phyloP scores from a whole-genome alignment of 177 flowering plant species.

The Telopea speciosissima region DNA sequence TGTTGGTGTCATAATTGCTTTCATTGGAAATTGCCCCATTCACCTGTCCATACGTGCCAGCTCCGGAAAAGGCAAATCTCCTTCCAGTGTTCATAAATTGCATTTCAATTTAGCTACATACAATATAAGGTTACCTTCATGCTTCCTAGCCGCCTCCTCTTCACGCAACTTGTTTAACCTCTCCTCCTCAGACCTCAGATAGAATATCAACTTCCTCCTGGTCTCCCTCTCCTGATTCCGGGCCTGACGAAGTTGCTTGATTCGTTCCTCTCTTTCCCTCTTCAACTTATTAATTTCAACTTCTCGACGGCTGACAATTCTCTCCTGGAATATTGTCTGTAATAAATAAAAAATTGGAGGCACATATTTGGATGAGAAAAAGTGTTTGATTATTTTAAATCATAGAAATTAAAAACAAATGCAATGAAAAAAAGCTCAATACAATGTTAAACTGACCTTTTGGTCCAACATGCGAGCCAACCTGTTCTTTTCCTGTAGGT shows the following conservation, averaged over 20 bases:
- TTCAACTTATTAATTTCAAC: constrained; percentile 45
- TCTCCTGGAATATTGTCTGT: constrained; percentile 59
- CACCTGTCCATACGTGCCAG: too few relatives aligned
- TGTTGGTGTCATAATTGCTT: too few relatives aligned
- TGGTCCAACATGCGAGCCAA: constrained; percentile 59
- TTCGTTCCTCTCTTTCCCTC: constrained; percentile 62
- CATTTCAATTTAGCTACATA: too few relatives aligned
- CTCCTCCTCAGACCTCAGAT: constrained; percentile 61
- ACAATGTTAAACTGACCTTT: constrained; percentile 44
- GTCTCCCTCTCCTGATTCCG: constrained; percentile 54
- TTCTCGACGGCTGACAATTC: constrained; percentile 47
- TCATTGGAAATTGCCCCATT: too few relatives aligned
- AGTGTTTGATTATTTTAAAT: not conserved
- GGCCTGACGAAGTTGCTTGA: constrained; percentile 28
- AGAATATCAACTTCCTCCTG: constrained; percentile 60
- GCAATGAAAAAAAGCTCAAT: not conserved
- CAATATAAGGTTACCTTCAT: constrained; percentile 46
- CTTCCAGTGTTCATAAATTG: too few relatives aligned
- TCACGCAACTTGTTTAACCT: constrained; percentile 47
- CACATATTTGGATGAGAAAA: too few relatives aligned
- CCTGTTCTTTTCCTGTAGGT: constrained; percentile 73
- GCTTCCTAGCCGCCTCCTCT: constrained; percentile 83
- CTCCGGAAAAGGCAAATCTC: too few relatives aligned
- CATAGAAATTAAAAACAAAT: not conserved
- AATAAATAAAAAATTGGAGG: not conserved